Evolutionary conservation across 176 grass and related monocot species (phyloP), one percentile per base, ranked within the genome.

Genomic region (Cymbopogon citratus): DNA sequence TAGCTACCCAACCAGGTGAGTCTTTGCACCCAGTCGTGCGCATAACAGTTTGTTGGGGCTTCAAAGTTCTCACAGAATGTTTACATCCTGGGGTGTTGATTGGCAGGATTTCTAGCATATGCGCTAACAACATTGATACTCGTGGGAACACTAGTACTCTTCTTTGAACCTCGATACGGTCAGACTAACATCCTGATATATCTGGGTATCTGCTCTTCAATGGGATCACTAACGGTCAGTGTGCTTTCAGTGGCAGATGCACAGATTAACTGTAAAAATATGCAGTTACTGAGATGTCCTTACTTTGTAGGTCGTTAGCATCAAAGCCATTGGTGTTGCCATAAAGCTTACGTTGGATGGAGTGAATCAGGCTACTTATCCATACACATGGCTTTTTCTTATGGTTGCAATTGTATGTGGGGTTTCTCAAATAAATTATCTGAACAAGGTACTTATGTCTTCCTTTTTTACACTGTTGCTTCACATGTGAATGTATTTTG

Each of bases 151-250:
- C 64, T 95, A 36, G 69, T 90, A 4, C 21, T 95, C 81, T 85
- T 93, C 81, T 91, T 95, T 80, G 96, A 95, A 91, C 91, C 82
- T 46, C 92, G 85, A 34, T 95, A 95, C 43, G 96, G 92, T n/a
- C 92, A 99, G 76, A 95, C 85, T 66, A 93, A 99, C 64, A 91
- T 99, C 66, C 76, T 99, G 41, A 86, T 95, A 91, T 99, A 99
- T 79, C 76, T 99, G 28, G 92, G 96, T 46, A 93, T 99, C 64
- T 99, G 91, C 77, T 99, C 96, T 49, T 88, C 94, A 68, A 95
- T 93, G 88, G 96, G 96, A 71, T 99, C 96, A 73, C 85, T 98
- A 46, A 98, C 92, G 7, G 90, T 98, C 91, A 95, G 85, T 74
- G 31, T 63, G 39, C 16, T 76, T 82, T 67, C 15, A 79, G 9